Conservation (phyloP, 179 eudicot genomes). For the Spinacia oleracea region DNA sequence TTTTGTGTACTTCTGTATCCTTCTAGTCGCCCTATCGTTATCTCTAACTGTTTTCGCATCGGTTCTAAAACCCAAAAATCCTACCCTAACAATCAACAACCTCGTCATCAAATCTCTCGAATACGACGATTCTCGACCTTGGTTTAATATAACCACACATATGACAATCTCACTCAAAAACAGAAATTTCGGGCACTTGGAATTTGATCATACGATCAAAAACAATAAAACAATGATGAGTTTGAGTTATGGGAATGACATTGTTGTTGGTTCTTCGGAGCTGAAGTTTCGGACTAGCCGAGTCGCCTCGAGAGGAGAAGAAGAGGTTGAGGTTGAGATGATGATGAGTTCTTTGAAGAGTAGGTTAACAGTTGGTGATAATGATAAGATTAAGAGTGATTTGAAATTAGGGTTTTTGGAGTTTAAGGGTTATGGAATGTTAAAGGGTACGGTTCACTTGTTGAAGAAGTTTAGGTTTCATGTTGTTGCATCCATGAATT, state of each 20-base stretch:
- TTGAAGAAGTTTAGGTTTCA: constrained; percentile 24
- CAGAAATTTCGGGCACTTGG: constrained; percentile 43
- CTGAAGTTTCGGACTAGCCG: constrained; percentile 17
- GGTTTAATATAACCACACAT: constrained; percentile 31
- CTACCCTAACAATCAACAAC: constrained; percentile 23
- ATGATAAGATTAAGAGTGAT: constrained; percentile 24
- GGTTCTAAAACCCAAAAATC: constrained; percentile 25
- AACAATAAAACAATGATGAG: constrained; percentile 1
- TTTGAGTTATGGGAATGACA: constrained; percentile 26
- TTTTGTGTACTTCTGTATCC: constrained; percentile 31
- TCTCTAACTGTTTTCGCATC: constrained; percentile 29
- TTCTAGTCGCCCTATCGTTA: constrained; percentile 28
- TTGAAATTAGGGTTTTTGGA: constrained; percentile 31
- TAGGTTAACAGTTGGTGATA: background rate
- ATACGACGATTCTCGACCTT: constrained; percentile 18
- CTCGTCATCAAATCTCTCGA: constrained; percentile 27
- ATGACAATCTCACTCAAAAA: constrained; percentile 31
- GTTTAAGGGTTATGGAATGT: constrained; percentile 25
- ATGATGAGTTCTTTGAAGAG: constrained; percentile 15
- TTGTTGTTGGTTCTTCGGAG: constrained; percentile 28
- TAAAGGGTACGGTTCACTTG: constrained; percentile 41
- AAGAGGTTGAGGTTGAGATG: constrained; percentile 17
- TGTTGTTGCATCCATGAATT: constrained; percentile 35
- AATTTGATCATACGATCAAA: background rate
- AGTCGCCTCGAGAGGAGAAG: constrained; percentile 23